Evolutionary conservation across 345 rosid species (phyloP).

Genomic region (Angophora floribunda): DNA sequence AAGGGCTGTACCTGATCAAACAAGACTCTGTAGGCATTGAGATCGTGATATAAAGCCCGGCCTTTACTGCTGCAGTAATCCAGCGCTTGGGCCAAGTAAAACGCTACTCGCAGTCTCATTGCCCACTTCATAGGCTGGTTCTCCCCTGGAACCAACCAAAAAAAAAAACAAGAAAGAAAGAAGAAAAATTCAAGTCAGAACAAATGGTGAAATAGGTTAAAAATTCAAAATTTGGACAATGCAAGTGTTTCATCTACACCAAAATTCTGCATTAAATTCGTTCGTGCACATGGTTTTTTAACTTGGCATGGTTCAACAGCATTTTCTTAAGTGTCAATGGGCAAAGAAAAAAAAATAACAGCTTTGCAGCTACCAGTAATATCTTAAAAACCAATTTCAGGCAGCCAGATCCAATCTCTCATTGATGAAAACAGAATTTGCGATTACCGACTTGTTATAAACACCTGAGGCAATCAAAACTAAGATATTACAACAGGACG

Average conservation of each 20-base stretch:
- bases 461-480: neutral
- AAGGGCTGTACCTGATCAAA: constrained; percentile 63
- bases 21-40: constrained; percentile 86
- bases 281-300: neutral
- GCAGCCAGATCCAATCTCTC: neutral
- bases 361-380: neutral
- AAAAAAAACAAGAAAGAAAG: neutral
- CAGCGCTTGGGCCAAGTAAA: constrained; percentile 82
- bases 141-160: constrained; percentile 50
- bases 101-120: constrained; percentile 90
- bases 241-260: neutral
- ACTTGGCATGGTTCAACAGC: neutral
- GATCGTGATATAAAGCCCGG: constrained; percentile 92
- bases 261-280: neutral
- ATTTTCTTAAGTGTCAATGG: neutral
- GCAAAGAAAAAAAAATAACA: neutral
- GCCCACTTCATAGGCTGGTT: constrained; percentile 98
- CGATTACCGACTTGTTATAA: neutral
- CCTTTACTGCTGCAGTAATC: constrained; percentile 87
- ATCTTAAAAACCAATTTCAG: neutral
- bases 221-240: neutral
- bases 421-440: neutral
- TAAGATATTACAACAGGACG: neutral
- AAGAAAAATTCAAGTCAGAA: neutral
- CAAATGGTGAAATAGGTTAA: neutral